Evolutionary conservation across 2,329 filamentous ascomycete species (phyloP).

Genomic region (Colletotrichum musae): DNA sequence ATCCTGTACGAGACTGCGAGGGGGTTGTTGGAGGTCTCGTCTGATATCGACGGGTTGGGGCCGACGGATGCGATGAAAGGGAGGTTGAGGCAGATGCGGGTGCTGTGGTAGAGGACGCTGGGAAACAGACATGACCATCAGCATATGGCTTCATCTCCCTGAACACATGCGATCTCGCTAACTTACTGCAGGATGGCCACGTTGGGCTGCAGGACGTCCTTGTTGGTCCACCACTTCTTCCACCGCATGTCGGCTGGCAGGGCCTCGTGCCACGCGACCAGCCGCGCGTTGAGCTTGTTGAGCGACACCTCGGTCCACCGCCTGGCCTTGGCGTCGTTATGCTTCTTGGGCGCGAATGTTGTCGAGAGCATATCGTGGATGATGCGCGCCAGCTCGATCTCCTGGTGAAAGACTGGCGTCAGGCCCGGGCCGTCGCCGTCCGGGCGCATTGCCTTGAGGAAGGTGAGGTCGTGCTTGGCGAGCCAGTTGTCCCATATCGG

Average conservation of each 20-base stretch:
- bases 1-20: conserved; percentile 8
- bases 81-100: conserved; percentile 28
- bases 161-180: not conserved
- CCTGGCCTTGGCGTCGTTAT: conserved; percentile 6
- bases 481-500: conserved; percentile 33
- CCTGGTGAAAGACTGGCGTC: conserved; percentile 42
- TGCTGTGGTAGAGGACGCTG: conserved; percentile 25
- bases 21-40: not conserved
- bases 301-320: conserved; percentile 19
- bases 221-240: conserved; percentile 33
- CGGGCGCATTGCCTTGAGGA: conserved; percentile 41
- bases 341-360: conserved; percentile 19
- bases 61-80: conserved; percentile 32
- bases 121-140: not conserved
- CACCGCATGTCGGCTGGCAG: conserved; percentile 26
- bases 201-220: conserved; percentile 26
- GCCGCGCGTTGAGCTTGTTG: conserved; percentile 20
- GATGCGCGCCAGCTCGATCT: conserved; percentile 43
- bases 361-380: conserved; percentile 44
- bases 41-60: conserved; percentile 1
- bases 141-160: fast-evolving
- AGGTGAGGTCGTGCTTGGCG: conserved; percentile 39
- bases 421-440: conserved; percentile 43
- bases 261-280: conserved; percentile 31
- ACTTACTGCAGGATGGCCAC: conserved; percentile 29